These are phyloP conservation scores for Telopea speciosissima DNA, from an alignment of 177 flowering plant genomes.

Conservation along the genomic window DNA sequence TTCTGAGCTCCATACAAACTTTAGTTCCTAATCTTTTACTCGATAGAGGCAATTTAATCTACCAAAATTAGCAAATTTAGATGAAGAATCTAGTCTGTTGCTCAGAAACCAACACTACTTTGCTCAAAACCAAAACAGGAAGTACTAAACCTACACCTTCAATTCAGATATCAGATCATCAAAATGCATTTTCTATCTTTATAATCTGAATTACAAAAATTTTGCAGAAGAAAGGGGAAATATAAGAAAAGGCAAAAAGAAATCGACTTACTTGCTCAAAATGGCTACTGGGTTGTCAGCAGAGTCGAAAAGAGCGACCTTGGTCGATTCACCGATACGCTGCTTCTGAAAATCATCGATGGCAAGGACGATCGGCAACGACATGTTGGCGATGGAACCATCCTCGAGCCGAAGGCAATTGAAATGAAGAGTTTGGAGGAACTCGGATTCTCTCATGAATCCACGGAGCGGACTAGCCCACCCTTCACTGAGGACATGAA, in stretches of 20 bases:
- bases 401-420: slow-evolving; percentile 59
- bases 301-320: slow-evolving; percentile 66
- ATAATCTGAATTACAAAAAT: not conserved
- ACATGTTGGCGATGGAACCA: slow-evolving; percentile 84
- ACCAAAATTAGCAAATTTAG: not conserved
- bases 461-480: slow-evolving; percentile 97
- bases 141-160: not conserved
- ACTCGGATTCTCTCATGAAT: slow-evolving; percentile 92
- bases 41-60: not conserved
- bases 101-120: not conserved
- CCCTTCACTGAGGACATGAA: slow-evolving; percentile 88
- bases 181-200: not conserved
- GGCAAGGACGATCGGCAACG: slow-evolving; percentile 89
- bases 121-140: not conserved
- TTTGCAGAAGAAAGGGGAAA: not conserved
- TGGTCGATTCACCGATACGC: slow-evolving; percentile 44
- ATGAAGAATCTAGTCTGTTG: not conserved
- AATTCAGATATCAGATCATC: not conserved
- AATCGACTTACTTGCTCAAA: slow-evolving; percentile 56
- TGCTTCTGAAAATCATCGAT: slow-evolving; percentile 66
- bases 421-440: slow-evolving; percentile 99
- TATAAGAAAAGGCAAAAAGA: not conserved
- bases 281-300: slow-evolving; percentile 51
- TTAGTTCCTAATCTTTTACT: not conserved
- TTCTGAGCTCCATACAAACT: not conserved